These are phyloP conservation scores for Glycine latifolia DNA, from an alignment of 306 rosid species.

Conservation along the genomic window DNA sequence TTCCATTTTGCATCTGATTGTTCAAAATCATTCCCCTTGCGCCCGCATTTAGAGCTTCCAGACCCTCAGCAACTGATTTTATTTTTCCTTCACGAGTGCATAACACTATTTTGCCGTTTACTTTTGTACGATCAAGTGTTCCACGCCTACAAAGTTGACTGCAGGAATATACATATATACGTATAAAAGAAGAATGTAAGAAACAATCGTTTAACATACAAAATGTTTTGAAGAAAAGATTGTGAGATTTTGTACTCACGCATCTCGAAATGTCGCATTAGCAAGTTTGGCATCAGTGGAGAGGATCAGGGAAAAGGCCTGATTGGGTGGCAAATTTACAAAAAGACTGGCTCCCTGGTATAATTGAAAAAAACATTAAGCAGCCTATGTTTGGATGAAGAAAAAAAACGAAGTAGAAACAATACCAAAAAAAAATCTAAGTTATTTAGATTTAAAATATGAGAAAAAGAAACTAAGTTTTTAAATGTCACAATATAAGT, in stretches of 20 bases:
- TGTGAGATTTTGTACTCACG: conserved; percentile 52
- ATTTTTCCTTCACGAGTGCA: conserved; percentile 53
- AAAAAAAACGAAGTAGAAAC: too few species aligned
- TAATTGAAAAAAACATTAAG: neutral
- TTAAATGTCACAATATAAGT: too few species aligned
- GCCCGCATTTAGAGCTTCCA: conserved; percentile 52
- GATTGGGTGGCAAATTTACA: conserved; percentile 38
- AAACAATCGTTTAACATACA: neutral
- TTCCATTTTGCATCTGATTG: conserved; percentile 40
- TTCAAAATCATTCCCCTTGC: conserved; percentile 60
- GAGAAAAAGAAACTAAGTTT: too few species aligned
- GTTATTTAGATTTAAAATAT: too few species aligned
- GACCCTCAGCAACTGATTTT: conserved; percentile 52
- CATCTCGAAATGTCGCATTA: conserved; percentile 30
- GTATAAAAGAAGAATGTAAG: neutral
- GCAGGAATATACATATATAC: neutral
- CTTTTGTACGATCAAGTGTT: conserved; percentile 43
- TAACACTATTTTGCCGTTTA: conserved; percentile 37
- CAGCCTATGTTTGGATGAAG: too few species aligned
- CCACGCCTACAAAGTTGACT: conserved; percentile 47
- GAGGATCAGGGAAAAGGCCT: conserved; percentile 55
- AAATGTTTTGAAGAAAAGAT: neutral
- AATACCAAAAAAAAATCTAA: too few species aligned
- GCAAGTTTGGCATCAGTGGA: conserved; percentile 51
- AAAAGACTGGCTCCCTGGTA: conserved; percentile 69